Percentiles rank a stretch among this genome's conserved stretches.
phyloP scores from a whole-genome alignment of 768 basidiomycete genomes.

The Auricularia sp. region DNA sequence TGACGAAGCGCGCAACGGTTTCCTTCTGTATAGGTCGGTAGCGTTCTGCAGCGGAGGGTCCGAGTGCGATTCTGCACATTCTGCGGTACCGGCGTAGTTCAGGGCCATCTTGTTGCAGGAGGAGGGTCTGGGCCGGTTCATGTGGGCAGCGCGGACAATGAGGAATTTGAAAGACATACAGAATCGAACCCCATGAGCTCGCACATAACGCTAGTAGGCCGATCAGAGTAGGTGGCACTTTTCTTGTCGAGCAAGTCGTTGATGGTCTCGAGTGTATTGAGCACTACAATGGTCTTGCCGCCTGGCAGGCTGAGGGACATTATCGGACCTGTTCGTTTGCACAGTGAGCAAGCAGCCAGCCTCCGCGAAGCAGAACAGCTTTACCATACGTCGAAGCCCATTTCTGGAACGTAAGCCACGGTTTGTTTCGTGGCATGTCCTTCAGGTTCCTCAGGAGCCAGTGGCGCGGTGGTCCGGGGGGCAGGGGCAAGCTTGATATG shows the following conservation, averaged over 20 bases:
- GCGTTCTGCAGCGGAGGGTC: neutral
- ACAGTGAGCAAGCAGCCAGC: neutral
- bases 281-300: neutral
- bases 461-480: neutral
- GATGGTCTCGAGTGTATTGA: neutral
- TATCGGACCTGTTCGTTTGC: neutral
- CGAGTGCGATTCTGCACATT: neutral
- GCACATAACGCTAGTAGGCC: neutral
- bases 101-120: neutral
- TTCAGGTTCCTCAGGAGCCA: neutral
- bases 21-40: neutral
- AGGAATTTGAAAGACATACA: neutral
- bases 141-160: neutral
- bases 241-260: neutral
- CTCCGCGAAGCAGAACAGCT: neutral
- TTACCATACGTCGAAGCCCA: neutral
- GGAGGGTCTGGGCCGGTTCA: neutral
- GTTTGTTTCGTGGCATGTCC: neutral
- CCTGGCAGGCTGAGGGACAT: neutral
- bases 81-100: neutral
- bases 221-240: neutral
- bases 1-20: neutral
- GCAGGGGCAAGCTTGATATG: neutral
- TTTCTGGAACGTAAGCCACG: neutral
- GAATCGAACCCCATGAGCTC: neutral